Evolutionary conservation across 1,284 basidiomycete genomes (phyloP), one percentile per base, ranked within the genome.

Genomic region (Ceratobasidium sp.): DNA sequence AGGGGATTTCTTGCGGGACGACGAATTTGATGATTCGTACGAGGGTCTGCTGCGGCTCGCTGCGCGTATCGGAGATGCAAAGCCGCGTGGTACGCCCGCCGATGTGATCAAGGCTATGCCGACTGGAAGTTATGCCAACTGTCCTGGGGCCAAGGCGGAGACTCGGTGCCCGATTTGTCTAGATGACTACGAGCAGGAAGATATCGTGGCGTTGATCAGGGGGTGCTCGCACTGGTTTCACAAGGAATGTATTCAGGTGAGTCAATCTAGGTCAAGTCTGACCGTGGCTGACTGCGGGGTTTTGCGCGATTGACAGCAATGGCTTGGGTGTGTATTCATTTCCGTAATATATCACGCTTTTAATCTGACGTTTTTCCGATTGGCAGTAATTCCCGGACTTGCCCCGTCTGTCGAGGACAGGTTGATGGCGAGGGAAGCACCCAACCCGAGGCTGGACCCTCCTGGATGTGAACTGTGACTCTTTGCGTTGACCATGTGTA

Each of bases 171-270:
- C 71, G 46, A 76, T 76, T 54, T 76, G 74, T 73, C 59, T 76
- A 38, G 75, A 76, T 38, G 70, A 74, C 28, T 76, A 75, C 23
- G 56, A 56, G 21, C 49, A 49, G 25, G 71, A 73, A 21, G 73
- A 74, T 33, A 33, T 58, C 9, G 74, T 76, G 11, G 54, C 73
- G 61, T 63, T 58, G 33, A 73, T 75, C 36, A 56, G 63, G 36
- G 61, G 62, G 25, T 76, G 75, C 61, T 46, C 62, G 12, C 75
- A 76, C 58, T 75, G 69, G 59, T 76, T 75, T 60, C 75, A 76
- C 66, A 58, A 63, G 48, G 48, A 63, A 21, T 76, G 75, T 53
- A 61, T 76, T 54, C 62, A 75, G 63, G 73, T 74, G 62, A 61
- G 73, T 36, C 23, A 21, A 46, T 30, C 49, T 28, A 40, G 38